phyloP scores from a whole-genome alignment of 106 monocot species.

The Dendrobium huoshanense region DNA sequence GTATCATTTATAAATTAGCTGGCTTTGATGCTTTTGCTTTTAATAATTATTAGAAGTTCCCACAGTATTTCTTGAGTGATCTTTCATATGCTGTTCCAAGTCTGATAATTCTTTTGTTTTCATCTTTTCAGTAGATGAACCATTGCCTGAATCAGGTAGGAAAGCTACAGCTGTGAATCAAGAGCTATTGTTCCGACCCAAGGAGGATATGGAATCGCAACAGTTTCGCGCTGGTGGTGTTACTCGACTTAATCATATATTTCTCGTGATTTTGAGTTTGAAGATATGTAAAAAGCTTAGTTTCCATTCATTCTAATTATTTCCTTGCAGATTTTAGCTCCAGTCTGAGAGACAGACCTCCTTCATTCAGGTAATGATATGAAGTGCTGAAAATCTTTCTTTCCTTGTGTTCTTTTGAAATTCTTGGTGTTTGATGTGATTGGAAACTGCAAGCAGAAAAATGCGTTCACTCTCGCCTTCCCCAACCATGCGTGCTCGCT shows the following conservation, averaged over 20 bases:
- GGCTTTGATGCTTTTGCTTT: not conserved
- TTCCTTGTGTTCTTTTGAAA: not conserved
- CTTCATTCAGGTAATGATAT: conserved; percentile 47
- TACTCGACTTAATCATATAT: not conserved
- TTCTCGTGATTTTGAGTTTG: not conserved
- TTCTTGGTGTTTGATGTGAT: not conserved
- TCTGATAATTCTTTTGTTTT: not conserved
- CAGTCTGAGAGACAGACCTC: conserved; percentile 39
- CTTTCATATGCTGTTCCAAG: not conserved
- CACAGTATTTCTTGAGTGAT: not conserved
- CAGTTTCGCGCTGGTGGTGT: conserved; percentile 38
- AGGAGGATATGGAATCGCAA: conserved; percentile 23
- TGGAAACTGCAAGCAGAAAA: conserved; percentile 33
- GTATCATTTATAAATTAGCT: not conserved
- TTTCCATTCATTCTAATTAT: conserved; percentile 1
- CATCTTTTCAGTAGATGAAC: conserved; percentile 36
- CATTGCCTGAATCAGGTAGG: conserved; percentile 44
- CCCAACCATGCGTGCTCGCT: conserved; percentile 34
- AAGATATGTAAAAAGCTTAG: not conserved
- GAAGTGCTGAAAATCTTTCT: not conserved
- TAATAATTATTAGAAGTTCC: not conserved
- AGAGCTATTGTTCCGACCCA: conserved; percentile 5
- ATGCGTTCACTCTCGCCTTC: conserved; percentile 22
- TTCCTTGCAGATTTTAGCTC: conserved; percentile 23
- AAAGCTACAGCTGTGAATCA: conserved; percentile 31